phyloP scores from a whole-genome alignment of 1,139 yeast species.

The Insectozyma bohioensis region DNA sequence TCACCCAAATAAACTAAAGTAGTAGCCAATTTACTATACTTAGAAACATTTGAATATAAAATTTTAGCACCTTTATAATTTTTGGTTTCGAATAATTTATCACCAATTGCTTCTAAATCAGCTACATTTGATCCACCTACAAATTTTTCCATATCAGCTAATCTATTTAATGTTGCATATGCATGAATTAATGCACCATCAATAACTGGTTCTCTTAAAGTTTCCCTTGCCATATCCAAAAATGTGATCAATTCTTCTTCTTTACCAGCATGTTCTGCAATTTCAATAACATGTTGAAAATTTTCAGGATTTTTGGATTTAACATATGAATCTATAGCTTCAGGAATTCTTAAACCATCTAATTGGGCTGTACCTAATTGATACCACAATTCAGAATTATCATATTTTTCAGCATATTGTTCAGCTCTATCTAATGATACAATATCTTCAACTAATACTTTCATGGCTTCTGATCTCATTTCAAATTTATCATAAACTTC shows the following conservation, averaged over 20 bases:
- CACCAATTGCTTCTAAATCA: constrained; percentile 89
- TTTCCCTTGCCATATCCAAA: constrained; percentile 91
- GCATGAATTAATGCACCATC: constrained; percentile 91
- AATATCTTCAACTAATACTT: constrained; percentile 87
- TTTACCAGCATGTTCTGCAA: constrained; percentile 94
- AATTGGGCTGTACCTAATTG: constrained; percentile 96
- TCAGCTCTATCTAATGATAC: constrained; percentile 95
- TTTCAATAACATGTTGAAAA: constrained; percentile 89
- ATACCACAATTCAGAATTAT: constrained; percentile 86
- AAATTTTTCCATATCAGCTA: constrained; percentile 80
- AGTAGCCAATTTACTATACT: constrained; percentile 93
- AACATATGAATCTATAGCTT: constrained; percentile 86
- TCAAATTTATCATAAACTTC: constrained; percentile 88
- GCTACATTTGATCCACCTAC: constrained; percentile 91
- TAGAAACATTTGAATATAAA: constrained; percentile 81
- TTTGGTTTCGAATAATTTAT: constrained; percentile 75
- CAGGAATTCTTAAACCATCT: constrained; percentile 89
- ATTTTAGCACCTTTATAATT: constrained; percentile 93
- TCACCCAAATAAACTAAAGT: constrained; percentile 90
- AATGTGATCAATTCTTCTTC: constrained; percentile 89
- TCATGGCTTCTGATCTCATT: constrained; percentile 75
- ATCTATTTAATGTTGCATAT: constrained; percentile 75
- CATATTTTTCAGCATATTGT: constrained; percentile 87
- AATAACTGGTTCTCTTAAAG: constrained; percentile 85
- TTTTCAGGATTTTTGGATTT: constrained; percentile 90